Conservation (phyloP, 306 rosid species). For the Cicer pinnatifidum region DNA sequence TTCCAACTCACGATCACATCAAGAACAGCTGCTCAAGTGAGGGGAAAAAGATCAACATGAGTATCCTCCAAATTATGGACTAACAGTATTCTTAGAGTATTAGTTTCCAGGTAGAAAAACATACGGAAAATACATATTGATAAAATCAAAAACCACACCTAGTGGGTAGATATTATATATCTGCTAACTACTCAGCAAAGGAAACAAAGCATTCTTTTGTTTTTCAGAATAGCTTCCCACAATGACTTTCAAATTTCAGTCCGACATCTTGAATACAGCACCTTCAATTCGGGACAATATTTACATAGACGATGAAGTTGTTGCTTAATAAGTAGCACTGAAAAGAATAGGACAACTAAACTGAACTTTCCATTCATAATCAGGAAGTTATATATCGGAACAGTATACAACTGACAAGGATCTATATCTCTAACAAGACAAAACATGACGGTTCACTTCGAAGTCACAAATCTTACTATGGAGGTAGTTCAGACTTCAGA, state of each 20-base stretch:
- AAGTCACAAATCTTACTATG: background rate
- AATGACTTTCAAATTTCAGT: constrained; percentile 17
- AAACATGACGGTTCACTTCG: constrained; percentile 6
- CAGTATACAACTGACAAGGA: constrained; percentile 14
- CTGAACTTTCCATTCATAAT: constrained; percentile 3
- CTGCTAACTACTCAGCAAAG: constrained; percentile 17
- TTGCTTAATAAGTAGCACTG: too few species aligned
- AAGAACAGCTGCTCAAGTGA: constrained; percentile 72
- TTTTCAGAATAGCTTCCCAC: background rate
- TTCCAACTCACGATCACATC: constrained; percentile 96
- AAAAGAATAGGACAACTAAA: background rate
- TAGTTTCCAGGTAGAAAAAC: background rate
- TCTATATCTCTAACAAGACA: constrained; percentile 19
- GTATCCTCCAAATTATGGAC: constrained; percentile 34
- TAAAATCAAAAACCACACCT: constrained; percentile 16
- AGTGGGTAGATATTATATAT: background rate
- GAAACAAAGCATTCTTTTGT: constrained; percentile 27
- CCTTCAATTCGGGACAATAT: constrained; percentile 19
- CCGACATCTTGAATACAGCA: constrained; percentile 23
- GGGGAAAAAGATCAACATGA: constrained; percentile 23
- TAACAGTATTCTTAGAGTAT: constrained; percentile 1
- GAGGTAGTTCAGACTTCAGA: constrained; percentile 18
- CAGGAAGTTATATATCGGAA: constrained; percentile 4
- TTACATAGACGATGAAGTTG: background rate
- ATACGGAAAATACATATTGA: constrained; percentile 16